phyloP scores from a whole-genome alignment of 75 land plant species.

The Pinus tabuliformis region DNA sequence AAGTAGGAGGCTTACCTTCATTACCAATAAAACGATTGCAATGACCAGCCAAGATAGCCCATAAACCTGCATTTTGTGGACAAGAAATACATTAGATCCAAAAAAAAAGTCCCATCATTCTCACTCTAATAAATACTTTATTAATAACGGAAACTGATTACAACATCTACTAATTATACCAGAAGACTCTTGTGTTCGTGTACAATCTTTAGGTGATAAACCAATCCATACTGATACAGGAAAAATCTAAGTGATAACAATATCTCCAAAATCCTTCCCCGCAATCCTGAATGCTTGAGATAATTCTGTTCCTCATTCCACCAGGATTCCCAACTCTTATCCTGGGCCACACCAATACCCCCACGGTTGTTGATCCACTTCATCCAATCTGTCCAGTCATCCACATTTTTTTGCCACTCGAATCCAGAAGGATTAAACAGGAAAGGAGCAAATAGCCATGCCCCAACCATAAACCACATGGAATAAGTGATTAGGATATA shows the following conservation, averaged over 20 bases:
- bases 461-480: constrained; percentile 95
- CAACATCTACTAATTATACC: constrained; percentile 37
- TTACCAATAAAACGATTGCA: constrained; percentile 44
- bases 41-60: constrained; percentile 85
- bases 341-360: constrained; percentile 71
- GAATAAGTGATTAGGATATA: constrained; percentile 86
- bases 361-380: constrained; percentile 96
- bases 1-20: constrained; percentile 45
- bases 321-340: constrained; percentile 99
- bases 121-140: constrained; percentile 4
- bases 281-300: constrained; percentile 60
- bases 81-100: background rate
- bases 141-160: constrained; percentile 1
- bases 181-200: constrained; percentile 46
- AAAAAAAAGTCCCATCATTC: background rate
- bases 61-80: constrained; percentile 33
- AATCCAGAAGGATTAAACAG: constrained; percentile 99
- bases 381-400: constrained; percentile 99
- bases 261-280: constrained; percentile 72
- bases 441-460: constrained; percentile 99
- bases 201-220: constrained; percentile 84
- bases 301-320: constrained; percentile 96
- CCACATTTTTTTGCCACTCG: constrained; percentile 99
- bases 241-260: constrained; percentile 78
- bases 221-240: constrained; percentile 92